Conservation (phyloP, 148 eudicot species). For the Arbutus unedo region DNA sequence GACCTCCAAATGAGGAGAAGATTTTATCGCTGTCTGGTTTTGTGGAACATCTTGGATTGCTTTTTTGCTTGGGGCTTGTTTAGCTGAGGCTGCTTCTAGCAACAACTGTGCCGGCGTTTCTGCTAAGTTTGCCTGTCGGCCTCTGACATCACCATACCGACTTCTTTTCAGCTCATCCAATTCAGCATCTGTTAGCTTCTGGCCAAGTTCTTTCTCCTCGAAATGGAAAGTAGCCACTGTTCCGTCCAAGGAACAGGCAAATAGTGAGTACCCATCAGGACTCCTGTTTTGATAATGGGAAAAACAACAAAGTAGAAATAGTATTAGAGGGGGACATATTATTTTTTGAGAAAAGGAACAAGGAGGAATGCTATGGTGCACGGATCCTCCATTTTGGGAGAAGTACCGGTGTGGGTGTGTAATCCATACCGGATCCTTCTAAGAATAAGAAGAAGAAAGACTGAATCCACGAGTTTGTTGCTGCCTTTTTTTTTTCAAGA, state of each 20-base stretch:
- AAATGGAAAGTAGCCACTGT: constrained; percentile 86
- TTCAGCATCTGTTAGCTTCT: constrained; percentile 69
- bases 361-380: background rate
- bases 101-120: constrained; percentile 92
- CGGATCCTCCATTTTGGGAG: no score
- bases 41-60: constrained; percentile 35
- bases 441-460: no score
- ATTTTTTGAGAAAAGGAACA: background rate
- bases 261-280: constrained; percentile 94
- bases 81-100: constrained; percentile 92
- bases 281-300: constrained; percentile 51
- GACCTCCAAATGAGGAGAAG: constrained; percentile 37
- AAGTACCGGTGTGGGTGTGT: no score
- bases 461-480: no score
- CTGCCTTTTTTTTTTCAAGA: no score
- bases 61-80: constrained; percentile 56
- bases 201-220: constrained; percentile 82
- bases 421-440: no score
- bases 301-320: constrained; percentile 2
- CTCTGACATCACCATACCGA: constrained; percentile 95
- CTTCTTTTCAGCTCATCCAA: constrained; percentile 71
- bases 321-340: background rate
- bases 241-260: constrained; percentile 97
- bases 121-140: constrained; percentile 82
- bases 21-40: constrained; percentile 41